Conservation (phyloP, 805 yeast genomes). For the Sungouiozyma ichnusensis region DNA sequence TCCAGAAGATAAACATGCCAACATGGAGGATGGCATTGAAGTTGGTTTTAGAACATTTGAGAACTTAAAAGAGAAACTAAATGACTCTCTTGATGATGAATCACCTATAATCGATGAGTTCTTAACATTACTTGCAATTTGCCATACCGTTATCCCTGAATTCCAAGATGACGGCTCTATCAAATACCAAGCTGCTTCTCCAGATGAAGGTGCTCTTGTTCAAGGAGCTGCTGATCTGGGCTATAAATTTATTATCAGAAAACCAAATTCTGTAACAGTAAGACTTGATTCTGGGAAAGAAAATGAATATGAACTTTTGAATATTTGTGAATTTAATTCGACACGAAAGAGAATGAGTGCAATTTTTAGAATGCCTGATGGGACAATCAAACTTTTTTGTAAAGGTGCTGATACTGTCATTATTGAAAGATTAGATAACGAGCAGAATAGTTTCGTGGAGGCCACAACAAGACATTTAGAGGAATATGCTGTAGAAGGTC, state of each 20-base stretch:
- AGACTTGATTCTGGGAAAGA: slow-evolving; percentile 41
- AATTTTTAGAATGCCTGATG: slow-evolving; percentile 88
- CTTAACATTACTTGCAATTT: slow-evolving; percentile 73
- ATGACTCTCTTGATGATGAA: slow-evolving; percentile 35
- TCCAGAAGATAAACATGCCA: slow-evolving; percentile 81
- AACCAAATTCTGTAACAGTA: slow-evolving; percentile 71
- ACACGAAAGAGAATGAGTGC: slow-evolving; percentile 98
- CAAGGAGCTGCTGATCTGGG: slow-evolving; percentile 92
- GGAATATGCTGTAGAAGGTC: slow-evolving; percentile 93
- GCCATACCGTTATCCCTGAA: slow-evolving; percentile 98
- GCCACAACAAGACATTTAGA: slow-evolving; percentile 81
- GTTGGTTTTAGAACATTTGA: slow-evolving; percentile 68
- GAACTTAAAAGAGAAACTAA: slow-evolving; percentile 41
- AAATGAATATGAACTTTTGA: slow-evolving; percentile 63
- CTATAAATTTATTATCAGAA: slow-evolving; percentile 72
- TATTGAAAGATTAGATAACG: slow-evolving; percentile 63
- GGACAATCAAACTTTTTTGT: slow-evolving; percentile 74
- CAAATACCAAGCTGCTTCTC: slow-evolving; percentile 97
- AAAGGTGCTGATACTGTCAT: slow-evolving; percentile 98
- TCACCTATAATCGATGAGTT: slow-evolving; percentile 56
- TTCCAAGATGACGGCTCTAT: slow-evolving; percentile 49
- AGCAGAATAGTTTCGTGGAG: slow-evolving; percentile 66
- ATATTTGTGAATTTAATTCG: slow-evolving; percentile 93
- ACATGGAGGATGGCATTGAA: slow-evolving; percentile 68
- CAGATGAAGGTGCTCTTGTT: slow-evolving; percentile 97